Base-by-base conservation (phyloP, 768 basidiomycete genomes). In the Macrolepiota fuliginosa region DNA sequence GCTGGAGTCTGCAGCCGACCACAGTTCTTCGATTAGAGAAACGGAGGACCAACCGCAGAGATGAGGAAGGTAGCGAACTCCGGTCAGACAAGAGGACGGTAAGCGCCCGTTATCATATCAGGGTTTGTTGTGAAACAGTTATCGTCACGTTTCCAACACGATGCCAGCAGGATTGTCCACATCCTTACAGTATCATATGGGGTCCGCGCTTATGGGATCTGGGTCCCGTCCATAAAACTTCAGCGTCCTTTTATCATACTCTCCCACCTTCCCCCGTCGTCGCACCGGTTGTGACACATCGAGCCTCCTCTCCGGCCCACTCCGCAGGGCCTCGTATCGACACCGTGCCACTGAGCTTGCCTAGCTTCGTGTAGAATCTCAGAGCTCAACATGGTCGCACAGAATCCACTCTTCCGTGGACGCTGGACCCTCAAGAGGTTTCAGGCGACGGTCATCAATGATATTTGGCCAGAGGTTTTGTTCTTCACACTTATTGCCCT, bases 401-500 rank as follows among this genome's bases (percentile, higher is more conserved):
- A 72, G 22, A 80, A 81, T 63, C 79, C 81, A 9, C 75, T 82
- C 32, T 81, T 82, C 69, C 74, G 71, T 47, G 80, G 80, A 55
- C 70, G 70, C 51, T 83, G 79, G 77, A 80, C 78, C 24, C 53
- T 75, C 53, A 83, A 81, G 69, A 81, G 79, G 66, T 82, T 85
- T 69, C 74, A 81, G 61, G 81, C 83, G 2, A 86, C 83, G 27
- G 83, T 88, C 61, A 73, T 87, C 58, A 85, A 87, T 65, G 84
- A 86, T 68, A 84, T 86, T n/a, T 87, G 83, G 83, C 83, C 83
- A 1, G 83, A 86, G 64, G 80, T 83, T 19, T 37, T 81, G 0
- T 86, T 89, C 75, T 89, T 90, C 73, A 78, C 82, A 0, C 69
- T 78, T 4, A 68, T 89, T n/a, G 82, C 86, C 2, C 77, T 81